A percentile compares a stretch with the other conserved stretches of the same genome.
Conservation (phyloP, 1,284 basidiomycete species). For the Naganishia cerealis region DNA sequence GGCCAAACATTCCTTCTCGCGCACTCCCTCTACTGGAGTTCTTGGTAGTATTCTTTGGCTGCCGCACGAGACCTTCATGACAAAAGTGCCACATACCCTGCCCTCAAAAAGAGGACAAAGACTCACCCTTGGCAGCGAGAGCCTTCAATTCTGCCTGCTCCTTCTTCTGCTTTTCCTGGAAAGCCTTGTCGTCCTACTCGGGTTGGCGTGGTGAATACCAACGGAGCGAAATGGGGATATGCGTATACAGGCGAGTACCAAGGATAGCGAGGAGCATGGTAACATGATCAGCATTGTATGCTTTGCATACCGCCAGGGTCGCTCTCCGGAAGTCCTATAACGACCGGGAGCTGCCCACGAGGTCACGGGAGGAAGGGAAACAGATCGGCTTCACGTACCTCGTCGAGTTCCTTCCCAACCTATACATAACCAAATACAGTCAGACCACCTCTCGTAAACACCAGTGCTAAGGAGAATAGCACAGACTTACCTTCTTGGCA, state of each 20-base stretch:
- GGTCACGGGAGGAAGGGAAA: not conserved
- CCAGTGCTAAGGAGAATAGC: not conserved
- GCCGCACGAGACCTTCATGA: too few species aligned
- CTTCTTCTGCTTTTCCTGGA: constrained; percentile 27
- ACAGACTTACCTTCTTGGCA: constrained; percentile 24
- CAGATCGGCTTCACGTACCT: constrained; percentile 6
- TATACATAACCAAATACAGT: not conserved
- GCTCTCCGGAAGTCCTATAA: too few species aligned
- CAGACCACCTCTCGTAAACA: not conserved
- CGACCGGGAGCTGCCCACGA: too few species aligned
- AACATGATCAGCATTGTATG: not conserved
- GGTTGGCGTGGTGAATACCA: not conserved
- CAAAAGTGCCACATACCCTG: too few species aligned
- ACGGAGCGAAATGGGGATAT: not conserved
- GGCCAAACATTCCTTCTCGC: too few species aligned
- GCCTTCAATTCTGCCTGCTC: constrained; percentile 31
- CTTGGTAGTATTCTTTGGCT: too few species aligned
- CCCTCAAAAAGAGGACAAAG: not conserved
- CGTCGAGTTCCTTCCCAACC: constrained; percentile 24
- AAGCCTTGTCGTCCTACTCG: constrained; percentile 29
- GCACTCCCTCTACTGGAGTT: too few species aligned
- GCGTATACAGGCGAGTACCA: not conserved
- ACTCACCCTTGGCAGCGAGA: constrained; percentile 32
- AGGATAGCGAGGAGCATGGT: not conserved
- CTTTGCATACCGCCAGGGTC: not conserved